Base-by-base conservation (phyloP, 2,329 filamentous ascomycete species). In the Arachnomyces sp. region DNA sequence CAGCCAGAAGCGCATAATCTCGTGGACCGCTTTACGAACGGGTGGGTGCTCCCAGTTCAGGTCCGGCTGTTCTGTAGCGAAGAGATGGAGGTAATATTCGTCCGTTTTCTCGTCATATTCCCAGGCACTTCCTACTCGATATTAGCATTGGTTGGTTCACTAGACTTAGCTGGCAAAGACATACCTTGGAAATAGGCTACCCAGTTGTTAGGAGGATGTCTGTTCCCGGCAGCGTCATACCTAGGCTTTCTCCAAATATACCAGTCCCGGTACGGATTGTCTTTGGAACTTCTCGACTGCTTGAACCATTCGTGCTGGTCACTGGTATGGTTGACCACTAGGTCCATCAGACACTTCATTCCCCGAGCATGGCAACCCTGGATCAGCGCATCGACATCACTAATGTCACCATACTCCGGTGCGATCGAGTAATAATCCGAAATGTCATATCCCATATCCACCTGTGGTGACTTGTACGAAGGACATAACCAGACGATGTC, bases 51-150 rank as follows among this genome's bases (percentile, higher is more conserved):
- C 83, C 84, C 84, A 92, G 62, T 92, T 92, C 12, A 92, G 69
- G 51, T 92, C 86, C 0, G 86, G 86, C 57, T 90, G 85, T 48
- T 84, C 78, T 4, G 74, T 74, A 4, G 81, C 78, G 57, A 87
- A 93, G 8, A 92, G 71, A 45, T 84, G 79, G 0, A 89, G 74
- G 52, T 86, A 89, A 58, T 86, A 89, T 60, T 89, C 82, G 35
- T 73, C 69, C 0, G 82, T 86, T n/a, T 63, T 57, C 48, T 84
- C 78, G 51, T 88, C 84, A 67, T 77, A 89, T 43, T 79, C 52
- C 65, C 65, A 67, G 7, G 60, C 63, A 38, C 57, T 64, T 14
- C 59, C 60, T 63, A 12, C 9, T 25, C 77, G 69, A 49, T 82
- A 72, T 8, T 78, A 62, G 2, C 78, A 78, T 0, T 83, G 58